A percentile compares a stretch with the other conserved stretches of the same genome.
Evolutionary conservation across 345 rosid genomes (phyloP).

Genomic region (Sisymbrium irio): DNA sequence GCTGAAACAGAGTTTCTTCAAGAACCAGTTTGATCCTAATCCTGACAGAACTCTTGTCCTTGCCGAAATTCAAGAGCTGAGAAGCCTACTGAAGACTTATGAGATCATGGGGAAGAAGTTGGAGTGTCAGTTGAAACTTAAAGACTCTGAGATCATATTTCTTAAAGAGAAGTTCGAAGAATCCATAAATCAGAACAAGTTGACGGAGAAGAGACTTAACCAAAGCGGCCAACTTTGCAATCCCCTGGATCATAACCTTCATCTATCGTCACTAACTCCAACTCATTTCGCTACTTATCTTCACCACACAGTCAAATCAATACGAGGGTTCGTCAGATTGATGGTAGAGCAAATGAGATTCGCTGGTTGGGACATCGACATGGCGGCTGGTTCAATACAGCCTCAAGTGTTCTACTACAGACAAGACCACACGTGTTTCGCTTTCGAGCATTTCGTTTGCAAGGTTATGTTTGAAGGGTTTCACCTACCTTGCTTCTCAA

Average conservation of each 20-base stretch:
- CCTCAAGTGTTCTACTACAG: conserved; percentile 51
- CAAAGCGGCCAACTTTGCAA: conserved; percentile 56
- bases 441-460: conserved; percentile 73
- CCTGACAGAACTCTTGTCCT: conserved; percentile 49
- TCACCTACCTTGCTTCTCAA: conserved; percentile 51
- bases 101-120: conserved; percentile 65
- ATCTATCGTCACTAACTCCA: conserved; percentile 46
- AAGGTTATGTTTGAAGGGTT: conserved; percentile 73
- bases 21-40: conserved; percentile 66
- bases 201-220: conserved; percentile 59
- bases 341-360: conserved; percentile 66
- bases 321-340: conserved; percentile 61
- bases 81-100: conserved; percentile 56
- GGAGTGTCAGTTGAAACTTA: conserved; percentile 69
- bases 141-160: conserved; percentile 68
- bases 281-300: conserved; percentile 53
- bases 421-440: conserved; percentile 69
- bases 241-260: conserved; percentile 48
- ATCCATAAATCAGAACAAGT: conserved; percentile 41
- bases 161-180: conserved; percentile 65
- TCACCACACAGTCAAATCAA: conserved; percentile 57
- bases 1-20: conserved; percentile 69
- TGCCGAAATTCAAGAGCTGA: conserved; percentile 81
- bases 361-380: conserved; percentile 65
- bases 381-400: conserved; percentile 60